Evolutionary conservation across 495 filamentous ascomycete genomes (phyloP), one percentile per base, ranked within the genome.

Genomic region (Hyaloscypha variabilis): DNA sequence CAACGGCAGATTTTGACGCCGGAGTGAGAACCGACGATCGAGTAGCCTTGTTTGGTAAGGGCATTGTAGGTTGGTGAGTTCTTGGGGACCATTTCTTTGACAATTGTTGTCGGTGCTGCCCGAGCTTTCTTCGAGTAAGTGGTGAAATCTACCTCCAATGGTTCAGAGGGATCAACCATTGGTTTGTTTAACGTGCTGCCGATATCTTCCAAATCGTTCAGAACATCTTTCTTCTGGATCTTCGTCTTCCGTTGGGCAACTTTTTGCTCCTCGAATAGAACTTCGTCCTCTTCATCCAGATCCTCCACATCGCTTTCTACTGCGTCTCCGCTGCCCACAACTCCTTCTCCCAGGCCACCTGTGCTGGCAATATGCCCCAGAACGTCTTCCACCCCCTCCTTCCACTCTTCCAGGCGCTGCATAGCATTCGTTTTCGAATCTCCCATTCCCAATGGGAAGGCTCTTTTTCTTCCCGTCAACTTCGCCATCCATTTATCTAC

Each of bases 1-100:
- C 94, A 98, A 26, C 94, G 91, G 74, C 94, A 97, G 69, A 97
- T 97, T 77, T 98, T 98, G 62, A 98, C 94, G 26, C 94, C 94
- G 10, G 91, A 96, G 77, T 98, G 94, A 0, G 93, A 94, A 56
- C 94, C 94, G 56, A 98, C 89, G 62, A 98, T 97, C 0, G 90
- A 86, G 75, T 98, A 98, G 21, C 94, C 94, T 82, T 98, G 94
- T 73, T 97, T 98, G 2, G 94, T 98, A 51, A 97, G 83, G 56
- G 94, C 81, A 11, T 86, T 80, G 70, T 97, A 90, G 0, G 94
- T 98, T 2, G 95, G 93, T 6, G 94, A 97, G 50, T 84, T 87
- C 67, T 88, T 90, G 6, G 94, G 91, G 5, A 98, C 94, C 94
- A 98, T 98, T 76, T 94, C 91, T 77, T 97, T 97, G 31, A 77